Evolutionary conservation across 2,329 filamentous ascomycete species (phyloP).

Genomic region (Huntiella bhutanensis): DNA sequence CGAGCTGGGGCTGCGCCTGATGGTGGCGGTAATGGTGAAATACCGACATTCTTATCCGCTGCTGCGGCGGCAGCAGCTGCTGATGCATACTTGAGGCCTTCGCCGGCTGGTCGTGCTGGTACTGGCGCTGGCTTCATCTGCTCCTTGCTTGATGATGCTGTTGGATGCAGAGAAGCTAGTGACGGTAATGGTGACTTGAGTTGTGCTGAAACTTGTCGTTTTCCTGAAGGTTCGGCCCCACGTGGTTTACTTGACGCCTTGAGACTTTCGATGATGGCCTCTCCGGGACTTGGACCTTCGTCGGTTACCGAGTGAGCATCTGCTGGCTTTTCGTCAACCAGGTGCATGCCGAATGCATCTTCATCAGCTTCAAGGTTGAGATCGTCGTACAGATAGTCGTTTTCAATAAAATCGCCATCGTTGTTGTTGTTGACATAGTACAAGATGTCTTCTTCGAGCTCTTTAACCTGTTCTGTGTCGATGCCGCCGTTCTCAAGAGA

Average conservation of each 20-base stretch:
- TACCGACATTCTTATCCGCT: slow-evolving; percentile 79
- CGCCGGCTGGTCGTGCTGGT: slow-evolving; percentile 67
- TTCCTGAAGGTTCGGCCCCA: slow-evolving; percentile 31
- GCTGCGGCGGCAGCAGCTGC: slow-evolving; percentile 86
- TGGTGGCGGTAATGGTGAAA: slow-evolving; percentile 81
- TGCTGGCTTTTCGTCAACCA: slow-evolving; percentile 79
- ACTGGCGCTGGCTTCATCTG: slow-evolving; percentile 85
- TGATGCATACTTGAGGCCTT: slow-evolving; percentile 90
- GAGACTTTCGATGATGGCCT: slow-evolving; percentile 10
- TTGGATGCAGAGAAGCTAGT: slow-evolving; percentile 70
- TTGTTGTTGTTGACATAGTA: slow-evolving; percentile 88
- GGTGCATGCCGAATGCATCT: slow-evolving; percentile 61
- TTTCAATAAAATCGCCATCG: slow-evolving; percentile 78
- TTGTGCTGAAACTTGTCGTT: slow-evolving; percentile 66
- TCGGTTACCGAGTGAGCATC: slow-evolving; percentile 86
- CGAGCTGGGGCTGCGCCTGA: slow-evolving; percentile 38
- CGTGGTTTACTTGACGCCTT: slow-evolving; percentile 25
- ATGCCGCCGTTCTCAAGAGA: slow-evolving; percentile 84
- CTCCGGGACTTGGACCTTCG: slow-evolving; percentile 33
- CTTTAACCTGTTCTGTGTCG: slow-evolving; percentile 69
- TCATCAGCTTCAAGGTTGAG: slow-evolving; percentile 85
- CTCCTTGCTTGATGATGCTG: slow-evolving; percentile 42
- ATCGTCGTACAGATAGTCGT: slow-evolving; percentile 90
- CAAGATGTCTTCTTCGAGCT: slow-evolving; percentile 77
- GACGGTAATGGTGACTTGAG: slow-evolving; percentile 89